Percentiles rank a stretch among this genome's conserved stretches.
Evolutionary conservation across 2,329 filamentous ascomycete genomes (phyloP).

Genomic region (Ascochyta rabiei): DNA sequence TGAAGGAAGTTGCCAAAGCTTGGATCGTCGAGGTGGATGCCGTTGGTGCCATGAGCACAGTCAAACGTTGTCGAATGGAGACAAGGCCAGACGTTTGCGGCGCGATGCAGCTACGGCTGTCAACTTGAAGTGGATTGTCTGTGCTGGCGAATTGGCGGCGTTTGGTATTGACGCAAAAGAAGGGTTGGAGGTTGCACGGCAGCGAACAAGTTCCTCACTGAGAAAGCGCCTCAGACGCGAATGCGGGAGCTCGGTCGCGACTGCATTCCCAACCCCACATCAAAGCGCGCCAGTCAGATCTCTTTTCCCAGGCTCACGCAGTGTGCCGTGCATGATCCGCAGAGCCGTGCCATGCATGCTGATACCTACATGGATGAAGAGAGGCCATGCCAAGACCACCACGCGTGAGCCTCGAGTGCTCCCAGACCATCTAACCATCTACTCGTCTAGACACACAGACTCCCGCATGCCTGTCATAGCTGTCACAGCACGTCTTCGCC

Average conservation of each 20-base stretch:
- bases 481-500: constrained; percentile 8
- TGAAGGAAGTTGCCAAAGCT: neutral
- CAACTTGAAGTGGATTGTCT: neutral
- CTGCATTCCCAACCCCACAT: constrained; percentile 3
- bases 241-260: constrained; percentile 5
- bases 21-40: neutral
- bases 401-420: neutral
- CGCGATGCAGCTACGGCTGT: constrained; percentile 3
- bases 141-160: constrained; percentile 6
- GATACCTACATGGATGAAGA: neutral
- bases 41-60: neutral
- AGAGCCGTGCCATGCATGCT: constrained; percentile 15
- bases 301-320: constrained; percentile 3
- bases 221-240: constrained; percentile 5
- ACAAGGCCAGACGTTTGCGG: neutral
- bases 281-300: neutral
- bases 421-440: neutral
- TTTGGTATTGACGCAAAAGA: constrained; percentile 11
- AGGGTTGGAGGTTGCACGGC: constrained; percentile 7
- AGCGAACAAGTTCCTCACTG: constrained; percentile 4
- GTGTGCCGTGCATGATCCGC: neutral
- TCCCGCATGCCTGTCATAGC: constrained; percentile 3
- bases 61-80: neutral
- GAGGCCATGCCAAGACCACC: neutral
- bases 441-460: constrained; percentile 5